Percentiles rank a stretch among this genome's conserved stretches.
These are phyloP conservation scores for Scenedesmus sp. DNA, from an alignment of 163 green algal species.

Conservation along the genomic window DNA sequence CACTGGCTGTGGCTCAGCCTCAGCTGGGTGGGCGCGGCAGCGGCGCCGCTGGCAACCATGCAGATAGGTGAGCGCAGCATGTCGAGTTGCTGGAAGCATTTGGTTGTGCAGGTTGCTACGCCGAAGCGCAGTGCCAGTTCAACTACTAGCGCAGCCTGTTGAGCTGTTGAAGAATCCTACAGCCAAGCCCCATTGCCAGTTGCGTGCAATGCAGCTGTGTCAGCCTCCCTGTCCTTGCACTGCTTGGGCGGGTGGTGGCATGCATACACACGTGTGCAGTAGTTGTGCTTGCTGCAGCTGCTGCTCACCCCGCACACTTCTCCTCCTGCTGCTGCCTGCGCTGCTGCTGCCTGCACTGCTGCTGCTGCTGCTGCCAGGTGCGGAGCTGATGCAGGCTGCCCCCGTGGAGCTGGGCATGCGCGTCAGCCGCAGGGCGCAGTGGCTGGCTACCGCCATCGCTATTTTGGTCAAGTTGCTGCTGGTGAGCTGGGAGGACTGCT, in stretches of 20 bases:
- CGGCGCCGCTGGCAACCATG: constrained; percentile 46
- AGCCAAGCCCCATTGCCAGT: not conserved
- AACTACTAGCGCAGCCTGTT: not conserved
- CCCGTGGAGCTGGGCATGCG: constrained; percentile 15
- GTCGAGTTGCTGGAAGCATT: not conserved
- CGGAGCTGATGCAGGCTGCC: constrained; percentile 41
- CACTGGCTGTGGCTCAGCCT: constrained; percentile 48
- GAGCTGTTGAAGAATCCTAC: not conserved
- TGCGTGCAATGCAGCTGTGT: not conserved
- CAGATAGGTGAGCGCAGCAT: constrained; percentile 33
- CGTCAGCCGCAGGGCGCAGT: constrained; percentile 2
- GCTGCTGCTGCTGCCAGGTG: constrained; percentile 22
- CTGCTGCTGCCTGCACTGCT: not conserved
- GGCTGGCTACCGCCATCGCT: constrained; percentile 31
- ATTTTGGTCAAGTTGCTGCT: constrained; percentile 43
- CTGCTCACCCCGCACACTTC: not conserved
- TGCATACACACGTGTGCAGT: not conserved
- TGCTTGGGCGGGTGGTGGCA: not conserved
- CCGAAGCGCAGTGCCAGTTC: not conserved
- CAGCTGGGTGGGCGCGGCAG: constrained; percentile 37
- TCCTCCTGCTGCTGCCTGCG: not conserved
- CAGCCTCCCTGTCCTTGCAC: not conserved
- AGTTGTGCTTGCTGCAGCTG: not conserved
- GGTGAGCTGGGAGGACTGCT: not conserved
- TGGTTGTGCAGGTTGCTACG: not conserved